Percentiles rank a stretch among this genome's conserved stretches.
These are phyloP conservation scores for Aspergillus udagawae DNA, from an alignment of 2,329 filamentous ascomycete genomes.

Conservation along the genomic window DNA sequence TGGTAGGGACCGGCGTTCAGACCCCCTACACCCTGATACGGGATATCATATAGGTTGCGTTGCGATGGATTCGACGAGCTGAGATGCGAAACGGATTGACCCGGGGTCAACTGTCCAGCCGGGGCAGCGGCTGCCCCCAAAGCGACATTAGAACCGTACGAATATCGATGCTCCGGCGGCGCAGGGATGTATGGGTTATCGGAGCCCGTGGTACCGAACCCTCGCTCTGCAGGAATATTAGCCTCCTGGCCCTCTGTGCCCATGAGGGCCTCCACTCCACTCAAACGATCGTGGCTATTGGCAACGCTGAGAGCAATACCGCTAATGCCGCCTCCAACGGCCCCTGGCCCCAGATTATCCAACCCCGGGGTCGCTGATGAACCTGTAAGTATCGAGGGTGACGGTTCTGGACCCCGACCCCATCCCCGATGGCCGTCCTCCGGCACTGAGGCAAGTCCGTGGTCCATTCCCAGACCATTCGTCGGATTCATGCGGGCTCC, in stretches of 20 bases:
- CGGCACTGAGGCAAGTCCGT: slow-evolving; percentile 10
- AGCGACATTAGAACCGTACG: slow-evolving; percentile 35
- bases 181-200: slow-evolving; percentile 37
- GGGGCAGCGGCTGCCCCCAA: slow-evolving; percentile 31
- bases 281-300: slow-evolving; percentile 60
- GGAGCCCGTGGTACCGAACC: slow-evolving; percentile 30
- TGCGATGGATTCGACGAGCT: slow-evolving; percentile 39
- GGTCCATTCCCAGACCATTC: background rate
- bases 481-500: background rate
- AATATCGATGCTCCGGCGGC: slow-evolving; percentile 29
- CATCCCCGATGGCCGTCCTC: slow-evolving; percentile 8
- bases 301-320: slow-evolving; percentile 65
- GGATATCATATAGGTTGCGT: slow-evolving; percentile 46
- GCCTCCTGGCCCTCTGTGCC: slow-evolving; percentile 27
- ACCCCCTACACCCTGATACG: slow-evolving; percentile 32
- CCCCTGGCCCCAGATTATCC: slow-evolving; percentile 62
- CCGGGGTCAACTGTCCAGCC: slow-evolving; percentile 32
- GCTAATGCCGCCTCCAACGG: slow-evolving; percentile 61
- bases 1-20: slow-evolving; percentile 64
- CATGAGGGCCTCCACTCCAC: slow-evolving; percentile 60
- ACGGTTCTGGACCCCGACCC: slow-evolving; percentile 19
- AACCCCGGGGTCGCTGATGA: slow-evolving; percentile 55
- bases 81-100: slow-evolving; percentile 12
- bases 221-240: slow-evolving; percentile 32
- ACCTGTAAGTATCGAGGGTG: slow-evolving; percentile 30